A percentile compares a stretch with the other conserved stretches of the same genome.
Evolutionary conservation across 176 grass and related monocot species (phyloP).

Genomic region (Stipa capillata): DNA sequence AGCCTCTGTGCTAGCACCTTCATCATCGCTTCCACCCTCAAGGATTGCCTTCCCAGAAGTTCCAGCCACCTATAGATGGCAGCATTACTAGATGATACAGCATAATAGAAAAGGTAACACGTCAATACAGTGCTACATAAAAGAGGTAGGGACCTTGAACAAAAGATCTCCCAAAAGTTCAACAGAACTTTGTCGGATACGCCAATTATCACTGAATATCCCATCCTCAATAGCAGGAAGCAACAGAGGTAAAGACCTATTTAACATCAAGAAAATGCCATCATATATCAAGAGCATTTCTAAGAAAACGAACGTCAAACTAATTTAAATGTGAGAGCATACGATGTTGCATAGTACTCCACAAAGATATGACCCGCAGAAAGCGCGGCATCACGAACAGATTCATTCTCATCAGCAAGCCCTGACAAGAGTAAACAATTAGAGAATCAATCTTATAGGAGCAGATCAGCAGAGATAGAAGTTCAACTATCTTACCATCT

Average conservation of each 20-base stretch:
- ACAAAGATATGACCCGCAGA: conserved; percentile 97
- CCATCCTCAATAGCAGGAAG: conserved; percentile 97
- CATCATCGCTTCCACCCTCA: conserved; percentile 97
- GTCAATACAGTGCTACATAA: neutral
- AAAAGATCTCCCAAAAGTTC: conserved; percentile 96
- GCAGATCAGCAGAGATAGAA: neutral
- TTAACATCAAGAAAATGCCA: conserved; percentile 28
- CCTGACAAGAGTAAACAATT: conserved; percentile 41
- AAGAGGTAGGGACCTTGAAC: conserved; percentile 63
- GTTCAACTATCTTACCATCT: conserved; percentile 64
- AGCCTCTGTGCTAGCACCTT: conserved; percentile 98
- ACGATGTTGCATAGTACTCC: conserved; percentile 95
- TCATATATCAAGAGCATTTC: conserved; percentile 22
- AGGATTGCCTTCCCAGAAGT: conserved; percentile 96
- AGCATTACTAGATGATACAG: conserved; percentile 16
- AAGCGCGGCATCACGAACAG: conserved; percentile 92
- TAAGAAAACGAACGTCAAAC: conserved; percentile 16
- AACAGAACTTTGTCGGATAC: conserved; percentile 91
- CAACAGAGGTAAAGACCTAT: conserved; percentile 84
- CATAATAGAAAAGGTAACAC: neutral
- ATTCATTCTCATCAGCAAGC: conserved; percentile 98
- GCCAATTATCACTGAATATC: conserved; percentile 97
- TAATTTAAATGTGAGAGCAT: conserved; percentile 3
- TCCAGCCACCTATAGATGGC: conserved; percentile 69
- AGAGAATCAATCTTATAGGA: conserved; percentile 16